A percentile compares a stretch with the other conserved stretches of the same genome.
These are phyloP conservation scores for Cruciata laevipes DNA, from an alignment of 257 asterid genomes.

Conservation along the genomic window DNA sequence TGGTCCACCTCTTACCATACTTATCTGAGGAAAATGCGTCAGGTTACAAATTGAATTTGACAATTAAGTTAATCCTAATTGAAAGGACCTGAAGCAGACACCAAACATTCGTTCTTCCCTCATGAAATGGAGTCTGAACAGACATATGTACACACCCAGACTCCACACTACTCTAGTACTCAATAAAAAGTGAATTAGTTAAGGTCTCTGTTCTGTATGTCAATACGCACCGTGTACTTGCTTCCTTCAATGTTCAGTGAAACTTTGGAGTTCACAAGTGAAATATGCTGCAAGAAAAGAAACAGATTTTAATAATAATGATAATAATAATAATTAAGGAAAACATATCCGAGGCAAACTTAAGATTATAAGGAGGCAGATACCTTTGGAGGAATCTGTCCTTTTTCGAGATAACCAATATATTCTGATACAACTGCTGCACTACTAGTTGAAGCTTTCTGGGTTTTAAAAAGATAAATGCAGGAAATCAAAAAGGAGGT, in stretches of 20 bases:
- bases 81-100: neutral
- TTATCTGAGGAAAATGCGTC: constrained; percentile 17
- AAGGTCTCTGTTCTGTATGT: neutral
- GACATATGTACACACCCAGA: neutral
- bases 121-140: neutral
- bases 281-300: constrained; percentile 78
- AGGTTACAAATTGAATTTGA: neutral
- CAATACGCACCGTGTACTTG: constrained; percentile 83
- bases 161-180: neutral
- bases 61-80: neutral
- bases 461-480: constrained; percentile 31
- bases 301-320: constrained; percentile 21
- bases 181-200: neutral
- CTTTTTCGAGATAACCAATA: constrained; percentile 97
- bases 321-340: constrained; percentile 15
- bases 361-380: neutral
- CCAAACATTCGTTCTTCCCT: neutral
- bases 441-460: constrained; percentile 99
- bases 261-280: constrained; percentile 91
- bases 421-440: constrained; percentile 94
- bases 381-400: constrained; percentile 99
- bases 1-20: constrained; percentile 67
- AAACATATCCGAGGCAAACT: constrained; percentile 10
- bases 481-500: constrained; percentile 5
- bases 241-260: constrained; percentile 97